Evolutionary conservation across 1,139 yeast species (phyloP), one percentile per base, ranked within the genome.

Genomic region (Taphrina pruni): DNA sequence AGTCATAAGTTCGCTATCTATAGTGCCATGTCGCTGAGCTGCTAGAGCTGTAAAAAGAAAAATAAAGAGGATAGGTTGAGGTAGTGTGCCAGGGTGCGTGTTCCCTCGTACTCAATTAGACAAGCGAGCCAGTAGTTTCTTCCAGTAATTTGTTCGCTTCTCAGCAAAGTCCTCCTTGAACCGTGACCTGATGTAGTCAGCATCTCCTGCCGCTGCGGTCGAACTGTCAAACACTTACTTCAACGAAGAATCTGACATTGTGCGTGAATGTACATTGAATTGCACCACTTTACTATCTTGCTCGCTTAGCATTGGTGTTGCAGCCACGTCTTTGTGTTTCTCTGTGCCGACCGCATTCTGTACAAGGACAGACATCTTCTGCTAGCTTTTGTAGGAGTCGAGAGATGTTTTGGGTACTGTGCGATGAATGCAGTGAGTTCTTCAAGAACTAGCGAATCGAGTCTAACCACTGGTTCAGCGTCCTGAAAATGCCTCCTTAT

Each of bases 161-260:
- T 39, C 50, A 4, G 52, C 14, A 35, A 58, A 58, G 35, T 58
- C 62, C 26, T 58, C 62, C 52, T 41, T 21, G 54, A 58, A 58
- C 1, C 62, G 62, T 6, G 62, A 58, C 32, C 62, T 58, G 21
- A 1, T 8, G 14, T 4, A 26, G 43, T 54, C 43, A 54, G 58
- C 17, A 11, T 26, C n/a, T n/a, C 36, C 12, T 50, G 54, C 4
- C n/a, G 20, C 12, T 21, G 36, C 36, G 3, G 5, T 21, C 36
- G 8, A 11, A 14, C 1, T 4, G 32, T 21, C 36, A 2, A 11
- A n/a, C 6, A 21, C 54, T 50, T 35, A 50, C 54, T 50, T 50
- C 14, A 50, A 9, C 4, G 54, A 50, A 50, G 54, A 21, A 21
- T 50, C 54, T 3, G 54, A 50, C 54, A 50, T 50, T 6, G 54